Percentiles rank a stretch among this genome's conserved stretches.
These are phyloP conservation scores for Capsicum chinense DNA, from an alignment of 257 asterid species.

Conservation along the genomic window DNA sequence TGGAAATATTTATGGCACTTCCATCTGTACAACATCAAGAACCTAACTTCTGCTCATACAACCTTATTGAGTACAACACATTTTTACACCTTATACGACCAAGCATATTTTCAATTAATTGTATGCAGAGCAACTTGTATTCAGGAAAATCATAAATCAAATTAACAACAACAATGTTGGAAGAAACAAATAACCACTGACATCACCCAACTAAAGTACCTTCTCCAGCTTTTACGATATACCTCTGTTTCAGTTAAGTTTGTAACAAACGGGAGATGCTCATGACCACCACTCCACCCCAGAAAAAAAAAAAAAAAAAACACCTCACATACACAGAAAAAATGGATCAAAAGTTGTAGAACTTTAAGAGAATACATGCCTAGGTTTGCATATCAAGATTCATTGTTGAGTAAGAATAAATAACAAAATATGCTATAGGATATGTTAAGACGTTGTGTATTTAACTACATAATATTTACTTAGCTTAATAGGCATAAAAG, in stretches of 20 bases:
- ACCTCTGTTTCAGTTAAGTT: neutral
- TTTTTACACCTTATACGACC: conserved; percentile 6
- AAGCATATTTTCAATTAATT: conserved; percentile 3
- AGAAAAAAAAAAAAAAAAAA: no score
- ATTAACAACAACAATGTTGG: neutral
- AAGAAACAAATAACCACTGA: conserved; percentile 13
- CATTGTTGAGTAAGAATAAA: neutral
- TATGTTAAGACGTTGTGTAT: neutral
- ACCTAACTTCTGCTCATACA: conserved; percentile 11
- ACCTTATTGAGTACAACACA: neutral
- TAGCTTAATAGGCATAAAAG: neutral
- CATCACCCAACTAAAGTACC: neutral
- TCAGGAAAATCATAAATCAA: neutral
- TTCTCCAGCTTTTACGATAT: neutral
- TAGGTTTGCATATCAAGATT: neutral
- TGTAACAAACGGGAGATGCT: neutral
- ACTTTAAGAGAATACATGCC: neutral
- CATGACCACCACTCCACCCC: neutral
- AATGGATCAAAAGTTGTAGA: neutral
- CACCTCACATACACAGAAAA: neutral
- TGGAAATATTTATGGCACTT: neutral
- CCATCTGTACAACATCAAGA: conserved; percentile 17
- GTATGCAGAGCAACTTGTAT: conserved; percentile 12
- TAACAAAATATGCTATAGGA: neutral
- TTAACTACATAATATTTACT: neutral